Conservation (phyloP, 805 yeast genomes). For the Cyberlindnera mycetangii region DNA sequence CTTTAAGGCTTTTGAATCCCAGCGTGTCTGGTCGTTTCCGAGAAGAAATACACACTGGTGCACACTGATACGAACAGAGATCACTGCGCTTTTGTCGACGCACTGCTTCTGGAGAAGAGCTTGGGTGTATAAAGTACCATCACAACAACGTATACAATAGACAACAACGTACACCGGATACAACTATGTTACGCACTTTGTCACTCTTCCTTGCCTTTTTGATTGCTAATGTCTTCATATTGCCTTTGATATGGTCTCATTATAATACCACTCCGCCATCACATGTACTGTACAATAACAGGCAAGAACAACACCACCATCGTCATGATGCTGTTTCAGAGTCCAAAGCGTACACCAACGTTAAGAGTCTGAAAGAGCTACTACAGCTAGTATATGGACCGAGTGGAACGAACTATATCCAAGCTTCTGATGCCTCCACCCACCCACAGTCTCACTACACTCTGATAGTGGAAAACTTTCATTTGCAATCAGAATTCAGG, state of each 20-base stretch:
- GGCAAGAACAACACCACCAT: background rate
- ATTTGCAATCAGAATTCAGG: slow-evolving; percentile 23
- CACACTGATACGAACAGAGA: too few relatives aligned
- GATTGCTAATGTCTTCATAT: slow-evolving; percentile 4
- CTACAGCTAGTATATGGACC: too few relatives aligned
- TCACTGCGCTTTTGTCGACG: too few relatives aligned
- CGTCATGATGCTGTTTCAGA: background rate
- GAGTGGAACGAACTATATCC: too few relatives aligned
- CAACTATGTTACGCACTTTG: slow-evolving; percentile 6
- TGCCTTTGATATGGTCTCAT: slow-evolving; percentile 9
- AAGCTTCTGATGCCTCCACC: background rate
- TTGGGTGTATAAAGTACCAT: too few relatives aligned
- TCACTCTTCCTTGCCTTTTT: slow-evolving; percentile 3
- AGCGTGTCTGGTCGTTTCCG: too few relatives aligned
- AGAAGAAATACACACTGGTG: too few relatives aligned
- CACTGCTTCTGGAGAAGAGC: too few relatives aligned
- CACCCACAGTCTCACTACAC: background rate
- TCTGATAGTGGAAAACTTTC: slow-evolving; percentile 22
- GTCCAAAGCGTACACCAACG: background rate
- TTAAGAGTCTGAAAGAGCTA: background rate
- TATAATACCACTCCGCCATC: background rate
- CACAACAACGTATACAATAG: background rate
- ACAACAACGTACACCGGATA: background rate
- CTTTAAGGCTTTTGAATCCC: too few relatives aligned
- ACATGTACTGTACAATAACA: background rate